These are phyloP conservation scores for Bolboschoenus planiculmis DNA, from an alignment of 176 grass and related monocot genomes.

Conservation along the genomic window DNA sequence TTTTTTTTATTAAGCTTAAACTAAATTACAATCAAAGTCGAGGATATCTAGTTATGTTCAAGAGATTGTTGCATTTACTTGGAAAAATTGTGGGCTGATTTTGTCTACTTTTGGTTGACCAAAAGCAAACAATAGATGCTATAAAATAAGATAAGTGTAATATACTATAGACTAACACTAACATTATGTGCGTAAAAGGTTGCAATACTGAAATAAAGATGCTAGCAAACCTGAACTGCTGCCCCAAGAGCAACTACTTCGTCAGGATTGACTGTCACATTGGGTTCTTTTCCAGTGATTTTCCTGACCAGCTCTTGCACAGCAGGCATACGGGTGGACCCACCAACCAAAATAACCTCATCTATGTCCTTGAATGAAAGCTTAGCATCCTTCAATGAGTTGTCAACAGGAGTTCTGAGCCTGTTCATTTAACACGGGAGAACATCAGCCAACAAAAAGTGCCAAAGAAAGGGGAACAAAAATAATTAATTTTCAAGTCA, in stretches of 20 bases:
- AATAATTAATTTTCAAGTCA: not conserved
- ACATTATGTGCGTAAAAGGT: not conserved
- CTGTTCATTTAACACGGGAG: constrained; percentile 27
- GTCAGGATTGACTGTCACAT: constrained; percentile 98
- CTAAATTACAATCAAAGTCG: not conserved
- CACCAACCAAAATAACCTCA: constrained; percentile 96
- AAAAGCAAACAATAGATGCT: not conserved
- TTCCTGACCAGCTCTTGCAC: constrained; percentile 91
- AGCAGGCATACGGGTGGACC: constrained; percentile 90
- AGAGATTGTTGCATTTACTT: not conserved
- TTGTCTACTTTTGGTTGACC: not conserved
- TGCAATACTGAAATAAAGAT: not conserved
- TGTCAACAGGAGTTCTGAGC: constrained; percentile 83
- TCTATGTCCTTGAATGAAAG: constrained; percentile 74
- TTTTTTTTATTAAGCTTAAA: not conserved
- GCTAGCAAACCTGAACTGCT: constrained; percentile 84
- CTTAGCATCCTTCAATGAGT: constrained; percentile 87
- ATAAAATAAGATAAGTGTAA: not conserved
- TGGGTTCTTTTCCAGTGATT: constrained; percentile 88
- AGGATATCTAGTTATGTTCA: not conserved
- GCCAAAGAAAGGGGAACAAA: not conserved
- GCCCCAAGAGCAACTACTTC: constrained; percentile 97
- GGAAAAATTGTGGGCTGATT: not conserved
- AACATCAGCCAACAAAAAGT: not conserved
- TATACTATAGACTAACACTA: not conserved